Base-by-base conservation (phyloP, 305 asterid species). In the Fraxinus angustifolia region DNA sequence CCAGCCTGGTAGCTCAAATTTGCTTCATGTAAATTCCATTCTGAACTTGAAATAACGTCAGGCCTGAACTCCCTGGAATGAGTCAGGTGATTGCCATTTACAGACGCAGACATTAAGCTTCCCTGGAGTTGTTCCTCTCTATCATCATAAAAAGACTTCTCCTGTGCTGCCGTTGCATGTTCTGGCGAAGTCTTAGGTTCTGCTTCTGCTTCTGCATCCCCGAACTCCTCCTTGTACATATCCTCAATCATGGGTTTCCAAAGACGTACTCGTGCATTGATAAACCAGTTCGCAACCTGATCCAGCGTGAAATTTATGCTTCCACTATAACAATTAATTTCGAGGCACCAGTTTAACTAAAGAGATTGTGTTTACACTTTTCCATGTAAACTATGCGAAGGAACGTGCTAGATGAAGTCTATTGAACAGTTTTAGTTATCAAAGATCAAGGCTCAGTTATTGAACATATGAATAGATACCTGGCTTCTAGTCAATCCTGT, bases 211-310 rank as follows among this genome's bases (percentile, higher is more conserved):
- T 28, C 97, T 33, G 91, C 82, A 53, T 86, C 87, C 19, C 90
- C 92, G 53, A 93, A 90, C 77, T 93, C 97, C 35, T 93, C 97
- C 88, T 91, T 93, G 90, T 93, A 92, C 90, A 93, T 93, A 30
- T 92, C 97, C 82, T 92, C 97, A 33, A 93, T 92, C 97, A 93
- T 93, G 28, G 97, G 97, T 42, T 93, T 93, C 97, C 97, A 93
- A 1, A 93, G 93, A 3, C 97, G 94, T 8, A 93, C 97, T 0
- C 97, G 88, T 33, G 97, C 97, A 81, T 93, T 92, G 72, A 93
- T 93, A 82, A 93, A 93, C 97, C 97, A 93, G 87, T 93, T 93
- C 30, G 97, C 95, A 36, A 92, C 97, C 94, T 93, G 88, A 81
- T 76, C 50, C 36, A 40, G 67, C 19, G 82, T 19, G 11, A 83